phyloP scores from a whole-genome alignment of 2,329 filamentous ascomycete species.

The Aspergillus phoenicis region DNA sequence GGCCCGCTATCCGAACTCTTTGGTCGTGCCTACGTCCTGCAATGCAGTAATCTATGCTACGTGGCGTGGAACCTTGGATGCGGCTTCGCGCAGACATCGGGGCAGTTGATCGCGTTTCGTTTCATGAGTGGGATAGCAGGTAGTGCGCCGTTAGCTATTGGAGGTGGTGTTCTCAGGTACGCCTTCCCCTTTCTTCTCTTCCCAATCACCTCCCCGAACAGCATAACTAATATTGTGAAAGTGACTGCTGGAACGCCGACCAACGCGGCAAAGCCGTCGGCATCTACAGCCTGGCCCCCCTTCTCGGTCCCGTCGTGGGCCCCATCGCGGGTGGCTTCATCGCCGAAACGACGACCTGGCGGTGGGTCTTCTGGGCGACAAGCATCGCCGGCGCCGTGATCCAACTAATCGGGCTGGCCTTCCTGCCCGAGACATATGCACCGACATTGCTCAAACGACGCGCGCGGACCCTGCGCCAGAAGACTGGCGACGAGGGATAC shows the following conservation, averaged over 20 bases:
- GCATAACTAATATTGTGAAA: not conserved
- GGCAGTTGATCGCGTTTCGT: slow-evolving; percentile 51
- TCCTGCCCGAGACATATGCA: slow-evolving; percentile 66
- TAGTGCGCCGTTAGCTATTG: slow-evolving; percentile 38
- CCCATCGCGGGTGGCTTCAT: not conserved
- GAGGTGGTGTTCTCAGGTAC: slow-evolving; percentile 49
- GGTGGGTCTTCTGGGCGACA: slow-evolving; percentile 60
- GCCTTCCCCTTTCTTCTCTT: slow-evolving; percentile 16
- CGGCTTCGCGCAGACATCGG: slow-evolving; percentile 43
- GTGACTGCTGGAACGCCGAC: not conserved
- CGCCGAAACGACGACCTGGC: not conserved
- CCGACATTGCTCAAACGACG: slow-evolving; percentile 64
- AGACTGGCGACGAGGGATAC: slow-evolving; percentile 37
- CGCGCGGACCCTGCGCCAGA: slow-evolving; percentile 38
- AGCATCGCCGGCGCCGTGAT: slow-evolving; percentile 63
- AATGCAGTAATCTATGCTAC: slow-evolving; percentile 20
- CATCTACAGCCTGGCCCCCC: not conserved
- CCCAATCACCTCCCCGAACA: too few species aligned
- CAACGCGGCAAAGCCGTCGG: not conserved
- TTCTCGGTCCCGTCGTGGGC: not conserved
- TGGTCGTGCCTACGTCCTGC: slow-evolving; percentile 16
- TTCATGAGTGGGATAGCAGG: slow-evolving; percentile 63
- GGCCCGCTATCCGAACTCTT: slow-evolving; percentile 21
- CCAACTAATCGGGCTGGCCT: slow-evolving; percentile 62
- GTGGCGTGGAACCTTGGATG: slow-evolving; percentile 20